phyloP scores from a whole-genome alignment of 2,329 filamentous ascomycete genomes.

The Diaporthe ampelina region DNA sequence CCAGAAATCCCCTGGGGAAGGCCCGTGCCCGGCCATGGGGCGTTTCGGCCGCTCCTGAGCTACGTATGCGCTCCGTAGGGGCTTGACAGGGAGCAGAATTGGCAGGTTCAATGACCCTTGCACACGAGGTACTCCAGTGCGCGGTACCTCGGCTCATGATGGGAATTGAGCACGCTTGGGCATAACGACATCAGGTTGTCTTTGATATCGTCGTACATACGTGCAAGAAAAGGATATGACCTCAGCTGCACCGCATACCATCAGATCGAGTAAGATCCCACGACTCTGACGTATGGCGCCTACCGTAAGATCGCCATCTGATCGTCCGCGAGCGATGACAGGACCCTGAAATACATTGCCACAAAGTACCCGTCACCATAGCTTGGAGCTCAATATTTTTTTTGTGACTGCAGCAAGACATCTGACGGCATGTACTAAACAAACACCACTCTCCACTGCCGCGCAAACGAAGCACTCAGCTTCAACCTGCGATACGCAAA shows the following conservation, averaged over 20 bases:
- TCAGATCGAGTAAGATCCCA: not conserved
- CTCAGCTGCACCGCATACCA: not conserved
- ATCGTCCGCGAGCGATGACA: not conserved
- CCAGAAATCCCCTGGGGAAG: not conserved
- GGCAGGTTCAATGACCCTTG: not conserved
- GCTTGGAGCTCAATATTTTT: slow-evolving; percentile 12
- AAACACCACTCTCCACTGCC: not conserved
- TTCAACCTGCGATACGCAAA: slow-evolving; percentile 38
- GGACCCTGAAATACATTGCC: slow-evolving; percentile 19
- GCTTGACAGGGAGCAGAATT: not conserved
- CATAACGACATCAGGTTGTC: not conserved
- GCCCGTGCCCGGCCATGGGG: not conserved
- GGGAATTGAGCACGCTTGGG: not conserved
- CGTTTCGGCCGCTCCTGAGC: slow-evolving; percentile 30
- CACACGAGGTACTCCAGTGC: not conserved
- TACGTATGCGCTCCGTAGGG: not conserved
- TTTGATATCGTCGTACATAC: no score
- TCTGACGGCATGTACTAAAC: slow-evolving; percentile 34
- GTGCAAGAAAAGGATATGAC: not conserved
- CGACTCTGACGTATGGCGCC: no score
- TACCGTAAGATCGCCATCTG: not conserved
- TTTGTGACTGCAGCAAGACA: not conserved
- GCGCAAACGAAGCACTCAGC: slow-evolving; percentile 31
- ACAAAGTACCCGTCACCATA: not conserved
- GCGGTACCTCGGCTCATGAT: not conserved